Base-by-base conservation (phyloP, 2,329 filamentous ascomycete species). In the Pyricularia grisea region DNA sequence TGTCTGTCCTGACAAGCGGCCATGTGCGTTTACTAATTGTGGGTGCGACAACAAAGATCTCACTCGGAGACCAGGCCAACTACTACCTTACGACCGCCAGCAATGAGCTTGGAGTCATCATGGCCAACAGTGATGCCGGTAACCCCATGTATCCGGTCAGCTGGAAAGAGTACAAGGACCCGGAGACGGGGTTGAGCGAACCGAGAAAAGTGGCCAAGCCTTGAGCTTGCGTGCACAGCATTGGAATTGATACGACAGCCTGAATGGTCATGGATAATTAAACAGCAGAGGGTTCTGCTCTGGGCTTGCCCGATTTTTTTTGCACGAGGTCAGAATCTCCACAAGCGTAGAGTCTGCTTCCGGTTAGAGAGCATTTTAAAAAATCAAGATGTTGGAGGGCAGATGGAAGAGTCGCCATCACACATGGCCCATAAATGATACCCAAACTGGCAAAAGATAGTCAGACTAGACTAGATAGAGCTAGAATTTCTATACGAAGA, bases 141-240 rank as follows among this genome's bases (percentile, higher is more conserved):
- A 94, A 96, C 79, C 87, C 91, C 74, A 97, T 98, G 93, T 91
- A 91, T 75, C 94, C 95, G 1, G 87, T 97, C 69, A 96, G 90
- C 79, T 99, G 95, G 95, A 96, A 90, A 81, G 94, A 98, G 80
- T 97, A 96, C 81, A 87, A 87, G 76, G 94, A 98, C 81, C 88
- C 89, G 0, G 88, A 90, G 75, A 96, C 90, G 7, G 93, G 93
- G 3, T 76, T 83, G 65, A 88, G 84, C 73, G 95, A 98, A 84
- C 81, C 81, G 73, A 89, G 95, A 78, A 99, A 99, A 83, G 95
- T 97, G 70, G 95, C 95, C 25, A 95, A 96, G 81, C 95, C 95
- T 30, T 92, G 92, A 75, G 95, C 85, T 91, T 70, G 31, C 65
- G 64, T 30, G 64, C 31, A 42, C 1, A 1, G 9, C 30, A 27